These are phyloP conservation scores for Pachyrhizus erosus DNA, from an alignment of 306 rosid species.

Conservation along the genomic window DNA sequence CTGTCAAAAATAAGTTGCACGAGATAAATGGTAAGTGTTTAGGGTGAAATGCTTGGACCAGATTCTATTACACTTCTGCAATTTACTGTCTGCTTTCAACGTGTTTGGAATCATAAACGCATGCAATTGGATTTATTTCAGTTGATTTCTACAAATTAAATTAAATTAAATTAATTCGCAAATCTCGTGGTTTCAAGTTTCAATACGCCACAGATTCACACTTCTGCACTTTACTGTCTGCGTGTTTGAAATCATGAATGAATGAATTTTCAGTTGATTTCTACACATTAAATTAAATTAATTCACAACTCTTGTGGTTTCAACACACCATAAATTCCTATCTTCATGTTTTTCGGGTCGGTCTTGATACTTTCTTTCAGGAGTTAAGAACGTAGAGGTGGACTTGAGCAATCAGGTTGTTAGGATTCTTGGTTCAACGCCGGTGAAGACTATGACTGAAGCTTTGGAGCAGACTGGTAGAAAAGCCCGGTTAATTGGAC, in stretches of 20 bases:
- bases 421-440: slow-evolving; percentile 81
- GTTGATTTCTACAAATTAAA: background rate
- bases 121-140: slow-evolving; percentile 20
- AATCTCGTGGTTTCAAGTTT: background rate
- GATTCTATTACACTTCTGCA: background rate
- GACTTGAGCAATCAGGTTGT: slow-evolving; percentile 87
- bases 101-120: background rate
- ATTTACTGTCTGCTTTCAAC: background rate
- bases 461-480: slow-evolving; percentile 88
- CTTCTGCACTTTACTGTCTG: no score
- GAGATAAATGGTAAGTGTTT: slow-evolving; percentile 62
- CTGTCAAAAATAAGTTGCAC: slow-evolving; percentile 82
- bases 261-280: no score
- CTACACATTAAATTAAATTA: no score
- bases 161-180: background rate
- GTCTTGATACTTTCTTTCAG: slow-evolving; percentile 45
- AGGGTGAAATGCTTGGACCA: background rate
- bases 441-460: slow-evolving; percentile 87
- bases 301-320: no score
- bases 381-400: slow-evolving; percentile 81
- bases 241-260: no score
- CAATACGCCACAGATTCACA: background rate
- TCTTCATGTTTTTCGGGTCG: background rate
- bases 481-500: slow-evolving; percentile 86
- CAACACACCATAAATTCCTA: no score